These are phyloP conservation scores for Tylopilus vinaceipallidus DNA, from an alignment of 768 basidiomycete species.

Conservation along the genomic window DNA sequence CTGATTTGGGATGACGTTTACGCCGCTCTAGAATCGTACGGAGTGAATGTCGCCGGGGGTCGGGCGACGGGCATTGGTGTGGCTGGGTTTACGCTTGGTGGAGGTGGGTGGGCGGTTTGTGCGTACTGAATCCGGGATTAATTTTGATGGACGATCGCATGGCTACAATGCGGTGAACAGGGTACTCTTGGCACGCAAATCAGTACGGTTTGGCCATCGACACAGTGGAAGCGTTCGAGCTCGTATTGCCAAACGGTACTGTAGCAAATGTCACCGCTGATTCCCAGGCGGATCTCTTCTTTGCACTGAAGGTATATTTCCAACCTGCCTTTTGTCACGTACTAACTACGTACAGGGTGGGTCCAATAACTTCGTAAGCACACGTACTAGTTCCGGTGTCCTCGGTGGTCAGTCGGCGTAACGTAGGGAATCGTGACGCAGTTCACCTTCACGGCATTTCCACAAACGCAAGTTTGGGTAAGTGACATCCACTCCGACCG, in stretches of 20 bases:
- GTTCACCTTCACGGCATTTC: conserved; percentile 50
- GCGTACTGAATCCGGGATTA: background rate
- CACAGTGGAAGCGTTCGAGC: conserved; percentile 52
- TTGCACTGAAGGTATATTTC: conserved; percentile 38
- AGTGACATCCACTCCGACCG: conserved; percentile 4
- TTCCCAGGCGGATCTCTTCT: conserved; percentile 43
- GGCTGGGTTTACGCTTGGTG: conserved; percentile 57
- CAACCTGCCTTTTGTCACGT: background rate
- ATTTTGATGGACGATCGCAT: conserved; percentile 7
- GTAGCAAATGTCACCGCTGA: conserved; percentile 34
- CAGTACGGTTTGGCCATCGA: conserved; percentile 58
- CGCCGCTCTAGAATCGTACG: conserved; percentile 44
- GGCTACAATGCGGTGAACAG: conserved; percentile 29
- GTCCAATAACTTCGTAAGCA: conserved; percentile 56
- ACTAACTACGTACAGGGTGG: conserved; percentile 46
- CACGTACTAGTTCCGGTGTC: background rate
- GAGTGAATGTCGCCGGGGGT: conserved; percentile 58
- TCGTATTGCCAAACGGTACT: conserved; percentile 57
- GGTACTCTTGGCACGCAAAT: conserved; percentile 66
- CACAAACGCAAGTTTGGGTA: conserved; percentile 26
- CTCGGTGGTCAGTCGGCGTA: conserved; percentile 35
- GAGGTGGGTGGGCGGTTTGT: conserved; percentile 37
- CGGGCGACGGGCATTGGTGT: conserved; percentile 59
- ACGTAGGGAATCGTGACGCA: conserved; percentile 55
- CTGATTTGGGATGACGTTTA: conserved; percentile 72